Evolutionary conservation across 805 yeast genomes (phyloP).

Genomic region (Kodamaea restingae): DNA sequence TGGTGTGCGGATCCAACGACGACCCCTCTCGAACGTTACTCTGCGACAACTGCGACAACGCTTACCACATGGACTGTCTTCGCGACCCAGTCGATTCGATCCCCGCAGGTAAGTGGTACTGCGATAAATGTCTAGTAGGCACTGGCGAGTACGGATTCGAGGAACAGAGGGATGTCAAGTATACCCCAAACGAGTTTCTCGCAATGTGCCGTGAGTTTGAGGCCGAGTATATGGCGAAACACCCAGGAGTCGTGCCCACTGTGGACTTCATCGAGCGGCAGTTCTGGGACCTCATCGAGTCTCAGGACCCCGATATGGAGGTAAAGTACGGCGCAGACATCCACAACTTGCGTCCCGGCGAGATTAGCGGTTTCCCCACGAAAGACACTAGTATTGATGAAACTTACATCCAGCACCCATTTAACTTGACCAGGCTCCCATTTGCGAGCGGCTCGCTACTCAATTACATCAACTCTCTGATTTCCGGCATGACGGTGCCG

Average conservation of each 20-base stretch:
- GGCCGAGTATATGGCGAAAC: conserved; percentile 34
- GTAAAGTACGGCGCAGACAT: conserved; percentile 86
- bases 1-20: conserved; percentile 45
- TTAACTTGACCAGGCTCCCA: conserved; percentile 74
- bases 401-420: conserved; percentile 54
- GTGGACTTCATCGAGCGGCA: conserved; percentile 51
- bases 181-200: conserved; percentile 59
- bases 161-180: conserved; percentile 50
- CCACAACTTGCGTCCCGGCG: conserved; percentile 60
- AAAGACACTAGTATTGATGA: conserved; percentile 5
- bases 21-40: conserved; percentile 46
- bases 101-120: conserved; percentile 70
- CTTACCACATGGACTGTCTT: conserved; percentile 68
- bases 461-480: conserved; percentile 57
- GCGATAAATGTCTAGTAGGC: conserved; percentile 80
- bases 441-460: conserved; percentile 65
- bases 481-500: conserved; percentile 93
- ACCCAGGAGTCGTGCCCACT: conserved; percentile 30
- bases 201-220: conserved; percentile 49
- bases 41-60: conserved; percentile 73
- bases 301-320: conserved; percentile 43
- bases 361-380: conserved; percentile 74
- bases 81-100: conserved; percentile 48
- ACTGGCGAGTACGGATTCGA: conserved; percentile 88
- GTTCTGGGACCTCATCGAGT: conserved; percentile 58